A percentile compares a stretch with the other conserved stretches of the same genome.
phyloP scores from a whole-genome alignment of 352 stramenopile species.

The Pythium sp. region DNA sequence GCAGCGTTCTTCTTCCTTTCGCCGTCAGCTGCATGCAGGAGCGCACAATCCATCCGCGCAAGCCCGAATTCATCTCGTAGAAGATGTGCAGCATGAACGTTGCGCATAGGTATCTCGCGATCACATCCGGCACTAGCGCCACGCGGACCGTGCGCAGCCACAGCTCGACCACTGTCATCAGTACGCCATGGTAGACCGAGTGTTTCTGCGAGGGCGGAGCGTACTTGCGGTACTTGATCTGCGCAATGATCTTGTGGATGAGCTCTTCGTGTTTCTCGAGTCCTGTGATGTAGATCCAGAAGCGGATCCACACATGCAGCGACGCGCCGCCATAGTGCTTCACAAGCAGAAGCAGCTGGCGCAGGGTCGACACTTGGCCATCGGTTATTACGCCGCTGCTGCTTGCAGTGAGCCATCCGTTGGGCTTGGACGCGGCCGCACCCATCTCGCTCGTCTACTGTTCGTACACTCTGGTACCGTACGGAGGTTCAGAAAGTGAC shows the following conservation, averaged over 20 bases:
- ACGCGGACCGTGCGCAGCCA: slow-evolving; percentile 68
- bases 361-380: not conserved
- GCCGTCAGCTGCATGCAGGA: slow-evolving; percentile 40
- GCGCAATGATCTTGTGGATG: slow-evolving; percentile 35
- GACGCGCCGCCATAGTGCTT: slow-evolving; percentile 28
- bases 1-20: slow-evolving; percentile 40
- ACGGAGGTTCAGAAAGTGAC: not conserved
- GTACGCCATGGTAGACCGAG: slow-evolving; percentile 44
- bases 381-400: not conserved
- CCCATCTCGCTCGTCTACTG: slow-evolving; percentile 12
- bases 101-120: slow-evolving; percentile 69
- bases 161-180: slow-evolving; percentile 67
- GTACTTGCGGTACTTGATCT: slow-evolving; percentile 54
- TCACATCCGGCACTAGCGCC: slow-evolving; percentile 77
- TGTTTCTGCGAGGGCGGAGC: slow-evolving; percentile 24
- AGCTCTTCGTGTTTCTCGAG: slow-evolving; percentile 63
- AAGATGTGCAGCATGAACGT: slow-evolving; percentile 78
- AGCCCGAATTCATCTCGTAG: slow-evolving; percentile 61
- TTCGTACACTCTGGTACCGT: not conserved
- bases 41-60: slow-evolving; percentile 25
- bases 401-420: not conserved
- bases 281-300: slow-evolving; percentile 78
- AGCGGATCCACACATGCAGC: slow-evolving; percentile 58
- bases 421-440: slow-evolving; percentile 6
- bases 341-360: slow-evolving; percentile 20